Evolutionary conservation across 176 grass and related monocot genomes (phyloP), one percentile per base, ranked within the genome.

Genomic region (Ensete glaucum): DNA sequence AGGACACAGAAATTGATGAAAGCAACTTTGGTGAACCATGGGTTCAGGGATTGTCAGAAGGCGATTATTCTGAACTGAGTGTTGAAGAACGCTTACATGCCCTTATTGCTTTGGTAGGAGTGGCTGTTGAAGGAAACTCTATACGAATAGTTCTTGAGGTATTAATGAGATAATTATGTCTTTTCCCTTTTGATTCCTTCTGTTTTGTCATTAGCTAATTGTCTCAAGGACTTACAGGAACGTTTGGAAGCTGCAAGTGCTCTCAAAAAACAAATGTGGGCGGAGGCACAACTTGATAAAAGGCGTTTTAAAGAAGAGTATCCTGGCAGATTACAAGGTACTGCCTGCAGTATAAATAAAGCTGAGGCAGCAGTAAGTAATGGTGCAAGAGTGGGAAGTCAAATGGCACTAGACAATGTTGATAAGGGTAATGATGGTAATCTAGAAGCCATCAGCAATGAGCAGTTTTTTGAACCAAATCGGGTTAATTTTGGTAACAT

Each of bases 211-310:
- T 73, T 12, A 27, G 9, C 9, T 55, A 78, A 76, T 80, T 87
- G 26, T 85, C 16, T 52, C 55, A 65, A 15, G 21, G 53, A 53
- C 50, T 83, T 80, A 50, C 82, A 98, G 94, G 90, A 94, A 87
- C 95, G 95, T 58, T 73, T 99, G 67, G 95, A 94, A 82, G 86
- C 88, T 73, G 95, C 95, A 78, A 99, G 75, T 85, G 86, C 88
- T 74, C 83, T 99, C 27, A 99, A 99, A 80, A 99, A 99, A 53
- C 95, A 94, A 81, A 99, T 99, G 95, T 99, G 95, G 95, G 86
- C 86, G 10, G 95, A 99, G 27, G 91, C 88, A 82, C 95, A 99
- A 58, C 88, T 89, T 65, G 95, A 99, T 78, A 99, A 87, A 85
- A 93, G 84, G 59, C 90, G 95, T 89, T 79, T 71, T 64, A 94